Conservation (phyloP, 805 yeast genomes). For the Zygotorulaspora danielsina region DNA sequence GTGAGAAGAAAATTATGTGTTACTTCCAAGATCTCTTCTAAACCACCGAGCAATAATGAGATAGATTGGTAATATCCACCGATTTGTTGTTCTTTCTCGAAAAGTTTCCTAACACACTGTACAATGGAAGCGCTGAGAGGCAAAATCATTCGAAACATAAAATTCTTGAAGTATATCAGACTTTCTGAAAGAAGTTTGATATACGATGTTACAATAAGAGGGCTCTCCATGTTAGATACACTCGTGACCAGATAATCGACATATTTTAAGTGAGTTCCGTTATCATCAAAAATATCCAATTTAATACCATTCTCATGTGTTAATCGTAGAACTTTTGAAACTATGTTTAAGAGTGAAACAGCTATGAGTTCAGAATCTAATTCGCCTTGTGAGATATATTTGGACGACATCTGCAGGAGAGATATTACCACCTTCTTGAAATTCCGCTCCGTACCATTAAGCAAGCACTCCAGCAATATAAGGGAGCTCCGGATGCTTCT, state of each 20-base stretch:
- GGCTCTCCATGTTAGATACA: constrained; percentile 42
- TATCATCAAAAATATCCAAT: constrained; percentile 32
- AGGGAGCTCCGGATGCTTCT: constrained; percentile 43
- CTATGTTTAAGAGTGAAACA: constrained; percentile 32
- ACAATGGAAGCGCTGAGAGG: constrained; percentile 47
- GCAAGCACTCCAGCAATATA: constrained; percentile 42
- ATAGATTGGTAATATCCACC: constrained; percentile 47
- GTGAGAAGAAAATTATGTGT: constrained; percentile 53
- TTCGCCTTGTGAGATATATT: constrained; percentile 23
- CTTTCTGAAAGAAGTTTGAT: constrained; percentile 48
- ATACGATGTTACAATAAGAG: constrained; percentile 35
- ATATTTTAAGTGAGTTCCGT: constrained; percentile 31
- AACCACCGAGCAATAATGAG: constrained; percentile 47
- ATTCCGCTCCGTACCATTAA: constrained; percentile 56
- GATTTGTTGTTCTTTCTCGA: constrained; percentile 19
- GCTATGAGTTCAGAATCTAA: constrained; percentile 32
- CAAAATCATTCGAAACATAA: constrained; percentile 52
- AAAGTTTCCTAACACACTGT: constrained; percentile 25
- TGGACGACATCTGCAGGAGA: constrained; percentile 38
- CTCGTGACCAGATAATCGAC: constrained; percentile 49
- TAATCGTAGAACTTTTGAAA: constrained; percentile 31
- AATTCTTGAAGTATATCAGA: constrained; percentile 45
- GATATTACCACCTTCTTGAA: constrained; percentile 44
- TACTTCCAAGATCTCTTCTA: constrained; percentile 59
- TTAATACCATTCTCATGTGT: constrained; percentile 33